A percentile compares a stretch with the other conserved stretches of the same genome.
Evolutionary conservation across 768 basidiomycete genomes (phyloP).

Genomic region (Rhodotorula babjevae): DNA sequence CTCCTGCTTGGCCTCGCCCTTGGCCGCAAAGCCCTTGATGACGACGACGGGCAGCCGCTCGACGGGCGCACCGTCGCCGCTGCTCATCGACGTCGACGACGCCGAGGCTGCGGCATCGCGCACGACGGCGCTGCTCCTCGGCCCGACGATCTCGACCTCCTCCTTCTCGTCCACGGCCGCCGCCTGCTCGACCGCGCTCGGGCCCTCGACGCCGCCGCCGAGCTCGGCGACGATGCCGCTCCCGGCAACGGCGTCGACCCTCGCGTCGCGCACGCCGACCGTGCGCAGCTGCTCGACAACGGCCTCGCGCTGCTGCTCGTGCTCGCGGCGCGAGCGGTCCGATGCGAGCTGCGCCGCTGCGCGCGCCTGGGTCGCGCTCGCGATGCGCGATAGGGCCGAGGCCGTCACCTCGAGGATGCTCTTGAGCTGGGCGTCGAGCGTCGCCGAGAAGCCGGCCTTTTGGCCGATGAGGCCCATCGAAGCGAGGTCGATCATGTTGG

Average conservation of each 20-base stretch:
- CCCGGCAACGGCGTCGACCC: slow-evolving; percentile 77
- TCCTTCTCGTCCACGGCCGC: background rate
- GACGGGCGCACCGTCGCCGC: slow-evolving; percentile 47
- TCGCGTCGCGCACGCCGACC: slow-evolving; percentile 55
- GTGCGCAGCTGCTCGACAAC: slow-evolving; percentile 46
- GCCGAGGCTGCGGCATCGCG: slow-evolving; percentile 27
- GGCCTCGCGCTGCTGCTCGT: slow-evolving; percentile 46
- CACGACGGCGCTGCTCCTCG: slow-evolving; percentile 5
- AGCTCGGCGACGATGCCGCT: slow-evolving; percentile 82
- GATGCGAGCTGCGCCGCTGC: background rate
- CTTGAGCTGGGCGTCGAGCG: slow-evolving; percentile 74
- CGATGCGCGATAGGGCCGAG: slow-evolving; percentile 60
- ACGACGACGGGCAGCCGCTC: slow-evolving; percentile 76
- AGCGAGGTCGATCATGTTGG: slow-evolving; percentile 81
- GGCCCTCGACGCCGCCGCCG: slow-evolving; percentile 71
- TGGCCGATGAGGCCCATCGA: slow-evolving; percentile 91
- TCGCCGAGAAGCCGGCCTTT: slow-evolving; percentile 80
- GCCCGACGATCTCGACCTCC: slow-evolving; percentile 28
- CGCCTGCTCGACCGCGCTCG: slow-evolving; percentile 9
- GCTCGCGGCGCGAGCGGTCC: background rate
- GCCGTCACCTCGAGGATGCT: slow-evolving; percentile 72
- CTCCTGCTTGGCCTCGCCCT: slow-evolving; percentile 55
- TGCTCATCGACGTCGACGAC: slow-evolving; percentile 7
- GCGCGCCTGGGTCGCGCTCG: slow-evolving; percentile 51
- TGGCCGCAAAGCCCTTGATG: slow-evolving; percentile 51